A percentile compares a stretch with the other conserved stretches of the same genome.
These are phyloP conservation scores for Nakaseomyces nivariensis DNA, from an alignment of 1,139 yeast species.

Conservation along the genomic window DNA sequence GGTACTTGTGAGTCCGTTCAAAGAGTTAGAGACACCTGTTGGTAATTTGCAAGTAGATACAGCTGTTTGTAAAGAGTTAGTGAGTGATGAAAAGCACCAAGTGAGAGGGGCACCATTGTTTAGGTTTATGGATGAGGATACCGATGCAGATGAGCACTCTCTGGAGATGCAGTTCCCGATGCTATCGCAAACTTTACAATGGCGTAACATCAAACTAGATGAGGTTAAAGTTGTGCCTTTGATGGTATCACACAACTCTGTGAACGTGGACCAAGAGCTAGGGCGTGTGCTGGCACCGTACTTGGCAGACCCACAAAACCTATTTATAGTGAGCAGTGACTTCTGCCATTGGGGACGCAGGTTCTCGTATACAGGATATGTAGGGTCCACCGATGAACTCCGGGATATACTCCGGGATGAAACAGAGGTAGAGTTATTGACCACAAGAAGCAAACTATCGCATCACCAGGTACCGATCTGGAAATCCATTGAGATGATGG, in stretches of 20 bases:
- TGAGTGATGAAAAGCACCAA: slow-evolving; percentile 15
- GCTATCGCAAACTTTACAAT: slow-evolving; percentile 40
- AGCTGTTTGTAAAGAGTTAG: slow-evolving; percentile 24
- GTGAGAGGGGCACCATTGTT: slow-evolving; percentile 32
- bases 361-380: slow-evolving; percentile 61
- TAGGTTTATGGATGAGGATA: slow-evolving; percentile 44
- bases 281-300: slow-evolving; percentile 46
- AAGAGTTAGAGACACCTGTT: slow-evolving; percentile 65
- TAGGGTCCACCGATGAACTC: slow-evolving; percentile 20
- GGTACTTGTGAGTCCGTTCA: slow-evolving; percentile 48
- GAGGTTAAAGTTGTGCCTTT: slow-evolving; percentile 63
- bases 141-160: slow-evolving; percentile 84
- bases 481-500: slow-evolving; percentile 64
- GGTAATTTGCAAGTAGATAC: slow-evolving; percentile 65
- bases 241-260: slow-evolving; percentile 58
- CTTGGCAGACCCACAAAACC: slow-evolving; percentile 42
- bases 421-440: slow-evolving; percentile 22
- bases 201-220: slow-evolving; percentile 33
- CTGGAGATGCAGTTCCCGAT: slow-evolving; percentile 89
- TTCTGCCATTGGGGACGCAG: slow-evolving; percentile 94
- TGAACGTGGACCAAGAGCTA: slow-evolving; percentile 36
- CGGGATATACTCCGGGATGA: slow-evolving; percentile 18
- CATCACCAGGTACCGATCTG: slow-evolving; percentile 40
- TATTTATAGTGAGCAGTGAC: slow-evolving; percentile 74
- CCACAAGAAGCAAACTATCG: slow-evolving; percentile 15